Evolutionary conservation across 768 basidiomycete genomes (phyloP), one percentile per base, ranked within the genome.

Genomic region (Guyanaporus albipodus): DNA sequence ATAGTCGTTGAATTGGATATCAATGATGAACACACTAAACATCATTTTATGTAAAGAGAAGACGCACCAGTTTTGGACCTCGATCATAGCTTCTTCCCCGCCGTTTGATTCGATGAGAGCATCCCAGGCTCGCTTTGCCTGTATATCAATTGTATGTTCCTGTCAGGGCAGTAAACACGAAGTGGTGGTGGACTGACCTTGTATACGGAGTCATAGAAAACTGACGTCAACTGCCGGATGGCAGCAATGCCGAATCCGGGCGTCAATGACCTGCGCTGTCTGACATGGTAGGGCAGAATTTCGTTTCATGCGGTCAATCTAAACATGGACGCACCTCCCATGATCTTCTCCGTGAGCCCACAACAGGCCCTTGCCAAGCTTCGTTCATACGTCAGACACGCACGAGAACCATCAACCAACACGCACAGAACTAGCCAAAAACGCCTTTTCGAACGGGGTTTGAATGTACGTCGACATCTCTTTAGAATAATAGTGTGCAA

Each of bases 391-490:
- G 27, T 41, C 23, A 31, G n/a, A 4, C 21, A 27, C 26, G 41
- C 1, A 10, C 21, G 9, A 36, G 1, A 6, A 5, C 15, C 7
- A 6, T 15, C 23, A 44, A 27, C 15, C 24, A 19, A 2, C 9
- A 31, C 55, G 18, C 23, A 54, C 45, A 9, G n/a, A 10, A 10
- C 0, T n/a, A 19, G 70, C n/a, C 70, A 5, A 75, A 21, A 73
- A 65, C 2, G 54, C 35, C 31, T 61, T 69, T 4, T 60, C 49
- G 22, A 71, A 53, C 4, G 60, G 62, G 0, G 69, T 69, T 33
- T 72, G 72, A 0, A 71, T 56, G 49, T 81, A 81, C 0, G 64
- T 67, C 8, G 58, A 44, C 0, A 38, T 24, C 1, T 50, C 52
- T 3, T 44, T 50, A 4, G 38, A 19, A 8, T 31, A 43, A 4